phyloP scores from a whole-genome alignment of 2,329 filamentous ascomycete species.

The Pestalotiopsis sp. region DNA sequence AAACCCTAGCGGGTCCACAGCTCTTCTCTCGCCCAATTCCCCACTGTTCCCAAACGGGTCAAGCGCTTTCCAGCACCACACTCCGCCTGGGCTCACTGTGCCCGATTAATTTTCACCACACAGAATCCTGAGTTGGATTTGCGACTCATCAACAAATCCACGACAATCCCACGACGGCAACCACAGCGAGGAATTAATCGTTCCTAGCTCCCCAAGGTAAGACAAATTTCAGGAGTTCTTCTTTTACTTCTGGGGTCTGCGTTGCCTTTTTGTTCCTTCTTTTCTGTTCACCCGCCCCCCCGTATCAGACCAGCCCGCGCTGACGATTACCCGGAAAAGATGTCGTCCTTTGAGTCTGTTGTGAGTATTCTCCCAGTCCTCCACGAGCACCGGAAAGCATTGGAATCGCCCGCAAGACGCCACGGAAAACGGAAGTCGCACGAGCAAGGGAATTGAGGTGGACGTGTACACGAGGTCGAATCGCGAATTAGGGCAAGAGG shows the following conservation, averaged over 20 bases:
- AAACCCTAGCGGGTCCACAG: slow-evolving; percentile 13
- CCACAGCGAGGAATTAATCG: slow-evolving; percentile 17
- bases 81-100: background rate
- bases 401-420: background rate
- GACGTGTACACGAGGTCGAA: background rate
- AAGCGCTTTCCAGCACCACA: slow-evolving; percentile 5
- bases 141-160: slow-evolving; percentile 10
- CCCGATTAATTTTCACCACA: slow-evolving; percentile 15
- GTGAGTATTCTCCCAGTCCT: slow-evolving; percentile 53
- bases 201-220: slow-evolving; percentile 17
- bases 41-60: slow-evolving; percentile 1
- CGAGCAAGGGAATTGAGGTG: background rate
- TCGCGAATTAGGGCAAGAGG: slow-evolving; percentile 5
- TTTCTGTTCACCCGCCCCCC: slow-evolving; percentile 25
- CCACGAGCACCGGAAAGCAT: slow-evolving; percentile 4
- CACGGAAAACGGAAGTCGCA: slow-evolving; percentile 9
- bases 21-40: slow-evolving; percentile 9
- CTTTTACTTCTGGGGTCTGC: slow-evolving; percentile 16
- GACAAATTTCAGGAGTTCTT: slow-evolving; percentile 15
- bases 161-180: slow-evolving; percentile 10
- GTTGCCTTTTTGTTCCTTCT: slow-evolving; percentile 25
- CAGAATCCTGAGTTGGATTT: slow-evolving; percentile 9
- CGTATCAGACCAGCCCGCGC: slow-evolving; percentile 25
- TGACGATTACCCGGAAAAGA: slow-evolving; percentile 48
- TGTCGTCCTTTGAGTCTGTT: slow-evolving; percentile 73